phyloP scores from a whole-genome alignment of 768 basidiomycete species.

The Tulasnella sp. region DNA sequence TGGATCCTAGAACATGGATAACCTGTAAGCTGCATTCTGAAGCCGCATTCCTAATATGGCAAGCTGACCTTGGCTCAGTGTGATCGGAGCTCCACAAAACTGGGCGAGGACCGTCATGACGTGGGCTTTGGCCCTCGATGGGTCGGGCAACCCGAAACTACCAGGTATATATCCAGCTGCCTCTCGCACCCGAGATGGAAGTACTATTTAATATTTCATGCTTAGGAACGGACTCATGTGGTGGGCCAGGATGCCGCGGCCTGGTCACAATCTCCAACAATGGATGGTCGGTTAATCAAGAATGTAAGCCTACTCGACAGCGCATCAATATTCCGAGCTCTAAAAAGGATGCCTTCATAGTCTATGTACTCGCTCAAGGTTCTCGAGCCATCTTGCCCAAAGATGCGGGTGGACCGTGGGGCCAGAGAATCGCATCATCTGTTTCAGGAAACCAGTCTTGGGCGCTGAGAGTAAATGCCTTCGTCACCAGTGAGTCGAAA shows the following conservation, averaged over 20 bases:
- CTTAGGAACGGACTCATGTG: slow-evolving; percentile 39
- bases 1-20: slow-evolving; percentile 48
- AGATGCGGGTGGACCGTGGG: slow-evolving; percentile 63
- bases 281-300: slow-evolving; percentile 67
- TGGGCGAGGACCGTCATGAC: slow-evolving; percentile 49
- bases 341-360: not conserved
- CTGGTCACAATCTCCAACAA: slow-evolving; percentile 63
- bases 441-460: slow-evolving; percentile 54
- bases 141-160: slow-evolving; percentile 57
- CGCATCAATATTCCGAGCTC: slow-evolving; percentile 34
- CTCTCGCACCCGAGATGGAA: not conserved
- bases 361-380: slow-evolving; percentile 69
- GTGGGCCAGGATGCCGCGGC: slow-evolving; percentile 59
- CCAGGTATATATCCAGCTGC: slow-evolving; percentile 43
- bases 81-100: slow-evolving; percentile 30
- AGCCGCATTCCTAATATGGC: not conserved
- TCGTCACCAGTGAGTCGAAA: slow-evolving; percentile 42
- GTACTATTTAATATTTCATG: too few species aligned
- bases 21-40: slow-evolving; percentile 44
- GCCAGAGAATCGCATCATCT: slow-evolving; percentile 60
- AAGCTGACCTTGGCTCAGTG: not conserved
- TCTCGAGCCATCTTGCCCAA: slow-evolving; percentile 69
- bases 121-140: slow-evolving; percentile 72
- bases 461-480: slow-evolving; percentile 64
- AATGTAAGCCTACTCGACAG: slow-evolving; percentile 38